Base-by-base conservation (phyloP, 2,329 filamentous ascomycete genomes). In the Aphanocladium album region DNA sequence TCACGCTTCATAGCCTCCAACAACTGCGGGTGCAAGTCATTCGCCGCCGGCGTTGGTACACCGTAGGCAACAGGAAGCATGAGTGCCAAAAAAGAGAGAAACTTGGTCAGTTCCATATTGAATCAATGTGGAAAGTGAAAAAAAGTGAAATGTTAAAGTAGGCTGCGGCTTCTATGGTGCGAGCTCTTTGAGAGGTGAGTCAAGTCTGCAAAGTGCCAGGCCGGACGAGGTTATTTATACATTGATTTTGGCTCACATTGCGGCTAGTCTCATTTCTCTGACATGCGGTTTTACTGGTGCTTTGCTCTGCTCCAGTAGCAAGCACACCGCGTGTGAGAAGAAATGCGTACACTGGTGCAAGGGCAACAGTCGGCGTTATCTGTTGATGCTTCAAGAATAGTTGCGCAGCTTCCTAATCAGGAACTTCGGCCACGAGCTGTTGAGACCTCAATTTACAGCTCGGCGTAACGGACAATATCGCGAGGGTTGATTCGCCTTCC, bases 1-100 rank as follows among this genome's bases (percentile, higher is more conserved):
- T 76, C 74, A 64, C 74, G 74, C 73, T 76, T 76, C 74, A 76
- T 76, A 66, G 74, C 74, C 63, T 71, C 73, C 55, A 76, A 68
- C 64, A 76, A 73, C 67, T 73, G 65, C 57, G 74, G 74, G 68
- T 76, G 73, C n/a, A 76, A 72, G 64, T 62, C 70, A 64, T 62
- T 70, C 46, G 72, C 67, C 46, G 72, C 61, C 54, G 70, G 65
- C 25, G 73, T 69, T 60, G 74, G 74, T 59, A 73, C 74, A 68
- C 74, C 74, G 63, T 76, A 75, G 66, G 67, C 73, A 62, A 75
- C 64, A 65, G 74, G 74, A 67, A 76, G 71, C 67, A 74, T 69
- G 62, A 64, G 69, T 66, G 74, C 74, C 63, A 76, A 64, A 64
- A 74, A 67, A 68, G 69, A 67, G 62, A 76, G 73, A 60, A 75